phyloP scores from a whole-genome alignment of 257 asterid genomes.

The Plantago elongata region DNA sequence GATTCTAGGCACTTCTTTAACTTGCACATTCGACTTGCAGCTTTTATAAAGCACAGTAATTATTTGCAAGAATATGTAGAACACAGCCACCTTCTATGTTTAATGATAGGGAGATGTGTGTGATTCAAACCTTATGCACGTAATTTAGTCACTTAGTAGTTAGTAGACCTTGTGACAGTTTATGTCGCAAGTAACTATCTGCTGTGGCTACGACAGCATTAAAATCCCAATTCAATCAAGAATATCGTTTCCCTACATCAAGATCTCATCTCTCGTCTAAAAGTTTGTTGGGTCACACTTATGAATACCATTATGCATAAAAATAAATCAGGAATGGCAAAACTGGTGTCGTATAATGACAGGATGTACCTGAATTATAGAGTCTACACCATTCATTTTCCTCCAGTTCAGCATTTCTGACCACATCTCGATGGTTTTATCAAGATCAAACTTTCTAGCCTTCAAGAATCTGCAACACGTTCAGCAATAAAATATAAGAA shows the following conservation, averaged over 20 bases:
- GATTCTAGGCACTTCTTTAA: too few species aligned
- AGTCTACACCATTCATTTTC: conserved; percentile 77
- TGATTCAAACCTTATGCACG: too few species aligned
- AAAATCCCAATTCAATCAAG: neutral
- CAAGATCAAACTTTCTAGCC: conserved; percentile 96
- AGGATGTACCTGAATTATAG: conserved; percentile 65
- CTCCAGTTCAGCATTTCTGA: conserved; percentile 96
- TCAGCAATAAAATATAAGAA: neutral
- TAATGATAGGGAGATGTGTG: too few species aligned
- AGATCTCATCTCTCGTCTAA: conserved; percentile 14
- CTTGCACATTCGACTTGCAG: too few species aligned
- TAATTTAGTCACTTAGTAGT: too few species aligned
- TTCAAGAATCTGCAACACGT: conserved; percentile 67
- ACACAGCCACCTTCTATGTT: too few species aligned
- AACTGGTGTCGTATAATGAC: conserved; percentile 5
- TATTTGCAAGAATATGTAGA: too few species aligned
- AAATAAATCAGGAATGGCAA: conserved; percentile 14
- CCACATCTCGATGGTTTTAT: conserved; percentile 91
- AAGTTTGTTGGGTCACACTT: conserved; percentile 4
- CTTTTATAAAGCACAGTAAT: too few species aligned
- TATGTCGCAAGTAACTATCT: too few species aligned
- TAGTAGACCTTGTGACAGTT: too few species aligned
- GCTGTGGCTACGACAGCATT: too few species aligned
- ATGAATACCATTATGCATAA: conserved; percentile 13
- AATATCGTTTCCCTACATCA: neutral